These are phyloP conservation scores for Ceratocystis huliohia DNA, from an alignment of 2,329 filamentous ascomycete genomes.

Conservation along the genomic window DNA sequence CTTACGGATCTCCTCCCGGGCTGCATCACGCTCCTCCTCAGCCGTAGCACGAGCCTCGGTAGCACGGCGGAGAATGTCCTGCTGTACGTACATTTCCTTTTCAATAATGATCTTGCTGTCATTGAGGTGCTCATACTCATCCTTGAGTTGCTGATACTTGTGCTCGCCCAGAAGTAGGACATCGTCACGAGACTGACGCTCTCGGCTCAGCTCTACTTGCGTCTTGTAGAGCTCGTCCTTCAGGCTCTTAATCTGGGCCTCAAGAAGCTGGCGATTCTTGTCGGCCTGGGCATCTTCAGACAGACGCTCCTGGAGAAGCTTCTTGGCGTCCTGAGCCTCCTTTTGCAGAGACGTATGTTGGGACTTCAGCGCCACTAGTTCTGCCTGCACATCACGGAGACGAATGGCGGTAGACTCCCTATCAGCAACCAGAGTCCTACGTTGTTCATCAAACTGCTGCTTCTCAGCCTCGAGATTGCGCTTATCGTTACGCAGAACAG, in stretches of 20 bases:
- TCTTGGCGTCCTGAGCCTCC: constrained; percentile 79
- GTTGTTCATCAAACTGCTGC: constrained; percentile 66
- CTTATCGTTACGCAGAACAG: constrained; percentile 71
- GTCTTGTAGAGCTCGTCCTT: constrained; percentile 74
- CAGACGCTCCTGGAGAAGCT: constrained; percentile 72
- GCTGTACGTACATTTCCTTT: constrained; percentile 92
- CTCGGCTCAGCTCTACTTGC: constrained; percentile 78
- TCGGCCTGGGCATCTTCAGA: constrained; percentile 79
- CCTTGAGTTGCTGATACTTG: constrained; percentile 67
- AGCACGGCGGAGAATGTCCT: constrained; percentile 76
- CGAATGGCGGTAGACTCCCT: constrained; percentile 66
- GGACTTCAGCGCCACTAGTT: constrained; percentile 73
- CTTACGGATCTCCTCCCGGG: constrained; percentile 70
- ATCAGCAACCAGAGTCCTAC: constrained; percentile 54
- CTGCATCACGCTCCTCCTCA: constrained; percentile 79
- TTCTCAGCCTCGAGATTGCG: constrained; percentile 73
- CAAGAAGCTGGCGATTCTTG: constrained; percentile 68
- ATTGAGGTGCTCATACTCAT: constrained; percentile 76
- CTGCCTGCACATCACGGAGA: constrained; percentile 74
- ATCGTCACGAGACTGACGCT: constrained; percentile 87
- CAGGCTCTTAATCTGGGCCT: constrained; percentile 75
- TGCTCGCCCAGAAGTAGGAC: constrained; percentile 83
- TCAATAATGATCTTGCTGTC: constrained; percentile 95
- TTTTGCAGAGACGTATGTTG: constrained; percentile 75
- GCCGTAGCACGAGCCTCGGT: constrained; percentile 68